Evolutionary conservation across 805 yeast genomes (phyloP).

Genomic region (Candida qinlingensis): DNA sequence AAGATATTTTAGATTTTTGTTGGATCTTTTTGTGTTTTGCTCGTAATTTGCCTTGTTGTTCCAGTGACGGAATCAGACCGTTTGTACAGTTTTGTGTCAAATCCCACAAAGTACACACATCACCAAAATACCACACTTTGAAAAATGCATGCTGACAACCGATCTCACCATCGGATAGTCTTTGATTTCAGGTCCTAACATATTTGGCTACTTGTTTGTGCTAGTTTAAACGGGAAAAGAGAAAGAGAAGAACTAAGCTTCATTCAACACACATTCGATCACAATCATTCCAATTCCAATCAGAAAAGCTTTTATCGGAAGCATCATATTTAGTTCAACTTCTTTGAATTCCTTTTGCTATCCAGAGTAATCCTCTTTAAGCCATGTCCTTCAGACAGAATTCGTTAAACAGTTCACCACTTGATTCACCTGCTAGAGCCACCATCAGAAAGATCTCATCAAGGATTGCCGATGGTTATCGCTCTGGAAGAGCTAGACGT

Average conservation of each 20-base stretch:
- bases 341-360: background rate
- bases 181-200: background rate
- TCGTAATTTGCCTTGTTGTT: no score
- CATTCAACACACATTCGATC: background rate
- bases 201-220: background rate
- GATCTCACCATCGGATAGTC: no score
- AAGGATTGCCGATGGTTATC: slow-evolving; percentile 1
- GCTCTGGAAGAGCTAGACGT: background rate
- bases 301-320: no score
- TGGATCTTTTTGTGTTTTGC: no score
- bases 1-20: no score
- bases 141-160: no score
- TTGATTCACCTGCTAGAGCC: background rate
- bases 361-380: background rate
- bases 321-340: background rate
- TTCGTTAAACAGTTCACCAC: background rate
- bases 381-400: slow-evolving; percentile 2
- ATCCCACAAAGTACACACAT: no score
- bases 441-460: slow-evolving; percentile 7
- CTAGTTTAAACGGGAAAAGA: background rate
- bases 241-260: no score
- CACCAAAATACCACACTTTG: background rate
- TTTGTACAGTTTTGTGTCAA: no score
- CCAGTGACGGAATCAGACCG: no score
- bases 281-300: no score